Percentiles rank a stretch among this genome's conserved stretches.
These are phyloP conservation scores for Cystobasidium pallidum DNA, from an alignment of 1,284 basidiomycete species.

Conservation along the genomic window DNA sequence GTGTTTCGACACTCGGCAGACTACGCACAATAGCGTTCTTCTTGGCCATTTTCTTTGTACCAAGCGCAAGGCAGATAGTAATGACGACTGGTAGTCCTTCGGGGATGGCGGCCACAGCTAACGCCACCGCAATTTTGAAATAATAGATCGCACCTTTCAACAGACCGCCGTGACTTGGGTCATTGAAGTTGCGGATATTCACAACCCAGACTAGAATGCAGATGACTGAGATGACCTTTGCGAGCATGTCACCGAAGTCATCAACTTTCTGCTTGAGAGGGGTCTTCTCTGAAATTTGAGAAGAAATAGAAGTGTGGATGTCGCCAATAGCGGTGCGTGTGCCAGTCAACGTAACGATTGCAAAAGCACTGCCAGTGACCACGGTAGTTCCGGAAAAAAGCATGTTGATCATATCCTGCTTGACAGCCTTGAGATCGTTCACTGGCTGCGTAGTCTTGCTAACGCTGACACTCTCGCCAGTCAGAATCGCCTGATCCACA, in stretches of 20 bases:
- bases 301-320: conserved; percentile 85
- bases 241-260: conserved; percentile 92
- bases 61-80: conserved; percentile 91
- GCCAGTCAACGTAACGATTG: conserved; percentile 84
- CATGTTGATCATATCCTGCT: conserved; percentile 95
- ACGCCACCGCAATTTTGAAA: conserved; percentile 95
- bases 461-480: conserved; percentile 86
- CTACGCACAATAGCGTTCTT: conserved; percentile 95
- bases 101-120: conserved; percentile 94
- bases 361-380: conserved; percentile 82
- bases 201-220: conserved; percentile 94
- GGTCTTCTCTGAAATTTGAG: conserved; percentile 88
- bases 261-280: conserved; percentile 93
- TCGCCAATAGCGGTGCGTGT: conserved; percentile 86
- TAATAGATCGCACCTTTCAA: conserved; percentile 94
- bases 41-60: conserved; percentile 97
- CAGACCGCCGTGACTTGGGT: conserved; percentile 83
- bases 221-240: conserved; percentile 93
- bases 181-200: conserved; percentile 90
- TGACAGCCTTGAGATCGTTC: conserved; percentile 72
- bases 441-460: conserved; percentile 74
- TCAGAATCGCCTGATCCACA: conserved; percentile 91
- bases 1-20: conserved; percentile 91
- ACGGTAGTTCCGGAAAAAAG: conserved; percentile 92
- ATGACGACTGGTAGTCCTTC: conserved; percentile 95